Percentiles rank a stretch among this genome's conserved stretches.
Evolutionary conservation across 2,329 filamentous ascomycete species (phyloP).

Genomic region (Pyricularia pennisetigena): DNA sequence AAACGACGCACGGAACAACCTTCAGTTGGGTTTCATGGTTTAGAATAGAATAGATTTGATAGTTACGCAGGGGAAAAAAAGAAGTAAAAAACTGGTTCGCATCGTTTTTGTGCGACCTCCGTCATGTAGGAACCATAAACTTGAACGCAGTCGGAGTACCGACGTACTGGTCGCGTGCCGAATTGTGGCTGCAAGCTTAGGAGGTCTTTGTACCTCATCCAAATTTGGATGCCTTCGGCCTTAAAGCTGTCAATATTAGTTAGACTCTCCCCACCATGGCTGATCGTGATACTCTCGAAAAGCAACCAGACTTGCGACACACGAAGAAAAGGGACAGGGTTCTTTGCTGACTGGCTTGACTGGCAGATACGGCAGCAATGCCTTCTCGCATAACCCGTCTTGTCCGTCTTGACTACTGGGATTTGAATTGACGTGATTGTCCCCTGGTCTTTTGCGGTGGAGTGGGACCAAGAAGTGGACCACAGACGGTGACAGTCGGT

Average conservation of each 20-base stretch:
- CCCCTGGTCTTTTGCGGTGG: neutral
- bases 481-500: neutral
- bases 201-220: neutral
- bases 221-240: neutral
- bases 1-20: neutral
- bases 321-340: neutral
- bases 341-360: neutral
- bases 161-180: neutral
- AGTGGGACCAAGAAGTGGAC: neutral
- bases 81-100: neutral
- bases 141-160: neutral
- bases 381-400: too few species aligned
- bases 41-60: neutral
- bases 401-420: neutral
- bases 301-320: neutral
- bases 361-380: neutral
- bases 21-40: neutral
- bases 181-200: neutral
- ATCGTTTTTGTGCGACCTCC: neutral
- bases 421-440: neutral
- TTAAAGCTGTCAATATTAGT: neutral
- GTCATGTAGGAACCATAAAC: neutral
- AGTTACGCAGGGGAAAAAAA: neutral
- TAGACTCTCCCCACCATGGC: neutral
- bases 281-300: neutral